Conservation (phyloP, 2,329 filamentous ascomycete genomes). For the Talaromyces verruculosus region DNA sequence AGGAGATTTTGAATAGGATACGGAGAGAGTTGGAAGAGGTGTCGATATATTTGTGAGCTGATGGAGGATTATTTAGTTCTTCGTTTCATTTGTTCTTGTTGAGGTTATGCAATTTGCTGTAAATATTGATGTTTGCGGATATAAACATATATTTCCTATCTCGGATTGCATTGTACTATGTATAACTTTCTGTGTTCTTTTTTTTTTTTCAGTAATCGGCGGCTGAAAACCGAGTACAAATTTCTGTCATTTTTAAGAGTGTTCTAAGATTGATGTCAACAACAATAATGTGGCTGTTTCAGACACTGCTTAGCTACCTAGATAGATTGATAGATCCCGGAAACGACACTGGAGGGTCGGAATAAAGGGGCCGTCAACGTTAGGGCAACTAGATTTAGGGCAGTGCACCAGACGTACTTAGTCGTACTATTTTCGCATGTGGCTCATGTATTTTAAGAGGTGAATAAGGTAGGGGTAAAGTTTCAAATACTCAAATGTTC, state of each 20-base stretch:
- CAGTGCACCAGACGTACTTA: not conserved
- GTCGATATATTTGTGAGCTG: not conserved
- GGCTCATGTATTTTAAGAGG: not conserved
- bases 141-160: not conserved
- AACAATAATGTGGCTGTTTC: not conserved
- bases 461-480: not conserved
- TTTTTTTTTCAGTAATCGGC: not conserved
- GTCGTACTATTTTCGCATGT: not conserved
- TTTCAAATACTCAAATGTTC: not conserved
- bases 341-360: too few relatives aligned
- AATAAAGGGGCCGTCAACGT: not conserved
- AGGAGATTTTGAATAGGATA: slow-evolving; percentile 24
- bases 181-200: not conserved
- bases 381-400: not conserved
- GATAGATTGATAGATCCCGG: not conserved
- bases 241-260: too few relatives aligned
- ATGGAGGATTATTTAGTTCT: not conserved
- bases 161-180: not conserved
- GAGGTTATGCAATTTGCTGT: not conserved
- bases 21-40: slow-evolving; percentile 23
- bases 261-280: not conserved
- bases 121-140: not conserved
- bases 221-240: not conserved
- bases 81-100: not conserved
- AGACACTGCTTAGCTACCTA: not conserved